Conservation (phyloP, 2,329 filamentous ascomycete genomes). For the Clonostachys sp. region DNA sequence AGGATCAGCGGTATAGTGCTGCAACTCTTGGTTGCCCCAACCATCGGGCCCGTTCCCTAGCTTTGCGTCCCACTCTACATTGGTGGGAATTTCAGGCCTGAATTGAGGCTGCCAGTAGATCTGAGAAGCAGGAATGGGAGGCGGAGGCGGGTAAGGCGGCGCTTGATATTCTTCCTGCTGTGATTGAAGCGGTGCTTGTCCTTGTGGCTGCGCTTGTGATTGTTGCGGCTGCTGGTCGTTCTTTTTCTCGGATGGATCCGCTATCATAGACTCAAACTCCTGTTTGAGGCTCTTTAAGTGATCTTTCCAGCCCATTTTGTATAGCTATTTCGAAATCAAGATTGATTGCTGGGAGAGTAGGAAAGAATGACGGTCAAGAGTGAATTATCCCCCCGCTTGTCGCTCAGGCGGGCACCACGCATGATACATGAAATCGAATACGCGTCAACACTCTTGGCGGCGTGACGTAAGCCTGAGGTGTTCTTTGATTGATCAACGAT, state of each 20-base stretch:
- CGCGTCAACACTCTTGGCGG: too few relatives aligned
- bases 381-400: too few relatives aligned
- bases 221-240: conserved; percentile 11
- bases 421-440: too few relatives aligned
- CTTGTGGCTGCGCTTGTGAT: conserved; percentile 9
- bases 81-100: conserved; percentile 36
- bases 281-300: conserved; percentile 30
- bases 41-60: conserved; percentile 50
- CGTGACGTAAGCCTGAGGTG: too few relatives aligned
- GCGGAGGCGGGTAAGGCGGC: conserved; percentile 5
- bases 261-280: conserved; percentile 26
- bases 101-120: conserved; percentile 51
- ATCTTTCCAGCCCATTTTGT: conserved; percentile 27
- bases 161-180: too few relatives aligned
- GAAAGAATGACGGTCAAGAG: too few relatives aligned
- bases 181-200: conserved; percentile 6
- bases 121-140: conserved; percentile 7
- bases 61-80: conserved; percentile 46
- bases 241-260: conserved; percentile 13
- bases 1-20: conserved; percentile 47
- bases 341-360: too few relatives aligned
- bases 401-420: too few relatives aligned
- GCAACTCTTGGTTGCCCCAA: conserved; percentile 58
- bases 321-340: too few relatives aligned
- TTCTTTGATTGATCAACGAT: too few relatives aligned